Conservation (phyloP, 495 filamentous ascomycete genomes). For the Hypoxylon cercidicola region DNA sequence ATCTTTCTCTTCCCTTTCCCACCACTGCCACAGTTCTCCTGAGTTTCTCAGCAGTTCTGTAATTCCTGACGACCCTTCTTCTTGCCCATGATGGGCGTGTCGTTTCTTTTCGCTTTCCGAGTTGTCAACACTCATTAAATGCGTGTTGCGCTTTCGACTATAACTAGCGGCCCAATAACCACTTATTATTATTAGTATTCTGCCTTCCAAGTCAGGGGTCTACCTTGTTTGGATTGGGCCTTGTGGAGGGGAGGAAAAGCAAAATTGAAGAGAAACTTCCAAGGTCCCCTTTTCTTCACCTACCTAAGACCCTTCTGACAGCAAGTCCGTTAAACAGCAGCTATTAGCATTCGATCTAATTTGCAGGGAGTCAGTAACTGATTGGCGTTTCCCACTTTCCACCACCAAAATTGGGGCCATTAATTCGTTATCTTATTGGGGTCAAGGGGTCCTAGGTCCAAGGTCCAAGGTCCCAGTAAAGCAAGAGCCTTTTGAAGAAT, state of each 20-base stretch:
- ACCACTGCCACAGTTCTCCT: constrained; percentile 22
- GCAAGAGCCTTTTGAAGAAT: constrained; percentile 11
- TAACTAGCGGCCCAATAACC: neutral
- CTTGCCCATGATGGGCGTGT: constrained; percentile 22
- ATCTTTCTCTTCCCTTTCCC: constrained; percentile 8
- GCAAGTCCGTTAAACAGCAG: constrained; percentile 13
- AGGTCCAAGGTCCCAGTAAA: too few relatives aligned
- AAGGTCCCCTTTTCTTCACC: constrained; percentile 23
- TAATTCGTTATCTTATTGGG: constrained; percentile 38
- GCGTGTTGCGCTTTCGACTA: constrained; percentile 2
- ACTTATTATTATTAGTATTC: constrained; percentile 1
- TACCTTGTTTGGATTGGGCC: constrained; percentile 36
- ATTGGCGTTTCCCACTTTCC: constrained; percentile 29
- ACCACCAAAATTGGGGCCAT: constrained; percentile 37
- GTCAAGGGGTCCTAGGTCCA: constrained; percentile 5
- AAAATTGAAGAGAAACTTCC: constrained; percentile 28
- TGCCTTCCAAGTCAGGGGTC: constrained; percentile 31
- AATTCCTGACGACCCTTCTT: constrained; percentile 12
- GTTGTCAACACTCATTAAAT: constrained; percentile 25
- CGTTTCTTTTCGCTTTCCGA: constrained; percentile 24
- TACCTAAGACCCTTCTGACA: constrained; percentile 15
- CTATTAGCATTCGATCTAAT: constrained; percentile 31
- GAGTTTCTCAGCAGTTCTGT: neutral
- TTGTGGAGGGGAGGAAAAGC: constrained; percentile 25
- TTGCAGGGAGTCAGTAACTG: constrained; percentile 28